Evolutionary conservation across 441 rosid species (phyloP).

Genomic region (Aquilaria agallochum): DNA sequence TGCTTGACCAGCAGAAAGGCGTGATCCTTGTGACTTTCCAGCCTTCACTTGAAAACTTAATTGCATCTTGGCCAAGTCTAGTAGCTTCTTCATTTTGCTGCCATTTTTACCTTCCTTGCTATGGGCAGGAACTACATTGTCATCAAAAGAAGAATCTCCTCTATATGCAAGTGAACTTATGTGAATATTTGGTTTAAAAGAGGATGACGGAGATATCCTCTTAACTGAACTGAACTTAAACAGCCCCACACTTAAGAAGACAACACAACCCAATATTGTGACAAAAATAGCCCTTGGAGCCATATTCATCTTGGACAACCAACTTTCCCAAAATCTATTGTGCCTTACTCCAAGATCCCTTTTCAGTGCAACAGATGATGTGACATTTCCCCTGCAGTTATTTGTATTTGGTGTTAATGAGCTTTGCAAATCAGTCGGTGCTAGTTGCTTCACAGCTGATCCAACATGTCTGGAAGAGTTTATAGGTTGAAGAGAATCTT

Average conservation of each 20-base stretch:
- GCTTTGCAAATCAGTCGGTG: constrained; percentile 53
- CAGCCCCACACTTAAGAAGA: constrained; percentile 46
- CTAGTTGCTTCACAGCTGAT: constrained; percentile 76
- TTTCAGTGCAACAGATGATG: constrained; percentile 57
- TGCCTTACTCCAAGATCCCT: constrained; percentile 50
- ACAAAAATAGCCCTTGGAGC: constrained; percentile 41
- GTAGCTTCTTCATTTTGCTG: constrained; percentile 41
- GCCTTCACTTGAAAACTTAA: constrained; percentile 33
- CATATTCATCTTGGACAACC: constrained; percentile 39
- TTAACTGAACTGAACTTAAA: constrained; percentile 31
- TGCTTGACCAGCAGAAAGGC: constrained; percentile 40
- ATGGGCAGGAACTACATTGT: constrained; percentile 29
- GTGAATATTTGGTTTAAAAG: constrained; percentile 27
- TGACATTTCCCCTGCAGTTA: constrained; percentile 36
- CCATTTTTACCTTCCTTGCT: constrained; percentile 34
- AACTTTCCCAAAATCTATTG: constrained; percentile 43
- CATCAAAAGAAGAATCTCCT: constrained; percentile 33
- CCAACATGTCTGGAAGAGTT: constrained; percentile 54
- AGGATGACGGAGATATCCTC: constrained; percentile 30
- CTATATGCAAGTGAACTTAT: constrained; percentile 30
- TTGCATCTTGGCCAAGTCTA: constrained; percentile 36
- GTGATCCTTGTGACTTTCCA: constrained; percentile 25
- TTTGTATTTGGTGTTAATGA: constrained; percentile 37
- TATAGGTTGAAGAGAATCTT: constrained; percentile 33
- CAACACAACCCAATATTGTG: constrained; percentile 52